Percentiles rank a stretch among this genome's conserved stretches.
phyloP scores from a whole-genome alignment of 192 early-diverging fungal species.

The Umbelopsis ramanniana region DNA sequence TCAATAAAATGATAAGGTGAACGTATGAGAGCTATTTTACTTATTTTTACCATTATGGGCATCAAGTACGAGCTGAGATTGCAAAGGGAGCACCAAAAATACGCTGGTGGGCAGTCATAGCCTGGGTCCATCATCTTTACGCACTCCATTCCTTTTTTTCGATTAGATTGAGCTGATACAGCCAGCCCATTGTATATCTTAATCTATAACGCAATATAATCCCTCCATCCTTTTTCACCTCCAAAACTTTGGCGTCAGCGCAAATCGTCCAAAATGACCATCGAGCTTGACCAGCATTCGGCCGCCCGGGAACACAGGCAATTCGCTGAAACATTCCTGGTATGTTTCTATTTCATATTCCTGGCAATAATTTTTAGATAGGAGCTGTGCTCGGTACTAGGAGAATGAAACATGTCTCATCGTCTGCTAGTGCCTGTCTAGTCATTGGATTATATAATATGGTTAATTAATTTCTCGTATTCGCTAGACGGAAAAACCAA shows the following conservation, averaged over 20 bases:
- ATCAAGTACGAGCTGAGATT: background rate
- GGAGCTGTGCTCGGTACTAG: too few species aligned
- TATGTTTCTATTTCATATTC: background rate
- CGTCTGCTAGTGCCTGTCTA: background rate
- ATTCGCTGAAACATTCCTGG: slow-evolving; percentile 21
- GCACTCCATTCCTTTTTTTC: slow-evolving; percentile 24
- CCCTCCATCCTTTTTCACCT: background rate
- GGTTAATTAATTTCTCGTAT: slow-evolving; percentile 19
- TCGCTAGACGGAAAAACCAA: slow-evolving; percentile 46
- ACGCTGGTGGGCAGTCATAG: background rate
- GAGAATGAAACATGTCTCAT: slow-evolving; percentile 5
- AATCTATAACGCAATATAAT: background rate
- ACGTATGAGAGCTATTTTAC: too few species aligned
- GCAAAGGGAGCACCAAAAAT: slow-evolving; percentile 16
- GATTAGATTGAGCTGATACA: background rate
- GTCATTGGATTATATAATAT: background rate
- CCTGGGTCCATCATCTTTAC: slow-evolving; percentile 23
- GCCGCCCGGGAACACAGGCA: background rate
- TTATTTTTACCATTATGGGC: background rate
- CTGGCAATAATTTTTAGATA: background rate
- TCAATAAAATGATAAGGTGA: background rate
- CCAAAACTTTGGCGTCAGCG: background rate
- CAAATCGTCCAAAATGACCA: slow-evolving; percentile 7
- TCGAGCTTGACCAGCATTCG: background rate
- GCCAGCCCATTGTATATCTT: background rate